A percentile compares a stretch with the other conserved stretches of the same genome.
Evolutionary conservation across 1,284 basidiomycete species (phyloP).

Genomic region (Prillingera fragicola): DNA sequence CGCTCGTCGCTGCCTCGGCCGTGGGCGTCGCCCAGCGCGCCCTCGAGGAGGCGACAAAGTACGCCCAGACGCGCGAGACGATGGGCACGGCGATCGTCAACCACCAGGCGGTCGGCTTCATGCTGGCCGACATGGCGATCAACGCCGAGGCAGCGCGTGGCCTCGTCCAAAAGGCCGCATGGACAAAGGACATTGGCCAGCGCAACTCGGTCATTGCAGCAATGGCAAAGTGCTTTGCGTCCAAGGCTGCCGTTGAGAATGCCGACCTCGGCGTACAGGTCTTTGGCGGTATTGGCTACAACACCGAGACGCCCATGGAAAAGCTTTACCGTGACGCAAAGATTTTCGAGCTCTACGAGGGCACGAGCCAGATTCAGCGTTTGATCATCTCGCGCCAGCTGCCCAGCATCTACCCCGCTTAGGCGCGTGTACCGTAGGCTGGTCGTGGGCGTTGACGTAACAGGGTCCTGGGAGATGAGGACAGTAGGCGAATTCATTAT

Average conservation of each 20-base stretch:
- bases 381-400: slow-evolving; percentile 48
- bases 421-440: neutral
- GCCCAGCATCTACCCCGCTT: slow-evolving; percentile 42
- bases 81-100: slow-evolving; percentile 56
- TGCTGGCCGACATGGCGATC: slow-evolving; percentile 57
- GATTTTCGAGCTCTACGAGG: slow-evolving; percentile 51
- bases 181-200: slow-evolving; percentile 52
- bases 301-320: slow-evolving; percentile 54
- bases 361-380: slow-evolving; percentile 49
- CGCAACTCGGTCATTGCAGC: slow-evolving; percentile 45
- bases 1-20: slow-evolving; percentile 53
- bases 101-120: slow-evolving; percentile 55
- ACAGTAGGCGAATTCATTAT: no score
- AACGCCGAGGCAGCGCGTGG: slow-evolving; percentile 50
- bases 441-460: no score
- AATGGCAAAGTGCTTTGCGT: slow-evolving; percentile 54
- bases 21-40: slow-evolving; percentile 54
- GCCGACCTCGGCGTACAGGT: slow-evolving; percentile 52
- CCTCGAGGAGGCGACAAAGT: slow-evolving; percentile 53
- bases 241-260: slow-evolving; percentile 49
- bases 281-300: slow-evolving; percentile 52
- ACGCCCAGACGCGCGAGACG: slow-evolving; percentile 54
- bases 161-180: slow-evolving; percentile 53
- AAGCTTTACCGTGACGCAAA: slow-evolving; percentile 53
- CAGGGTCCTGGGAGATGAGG: no score